Evolutionary conservation across 202 grass and related monocot genomes (phyloP), one percentile per base, ranked within the genome.

Genomic region (Bolboschoenoplectus hybrid): DNA sequence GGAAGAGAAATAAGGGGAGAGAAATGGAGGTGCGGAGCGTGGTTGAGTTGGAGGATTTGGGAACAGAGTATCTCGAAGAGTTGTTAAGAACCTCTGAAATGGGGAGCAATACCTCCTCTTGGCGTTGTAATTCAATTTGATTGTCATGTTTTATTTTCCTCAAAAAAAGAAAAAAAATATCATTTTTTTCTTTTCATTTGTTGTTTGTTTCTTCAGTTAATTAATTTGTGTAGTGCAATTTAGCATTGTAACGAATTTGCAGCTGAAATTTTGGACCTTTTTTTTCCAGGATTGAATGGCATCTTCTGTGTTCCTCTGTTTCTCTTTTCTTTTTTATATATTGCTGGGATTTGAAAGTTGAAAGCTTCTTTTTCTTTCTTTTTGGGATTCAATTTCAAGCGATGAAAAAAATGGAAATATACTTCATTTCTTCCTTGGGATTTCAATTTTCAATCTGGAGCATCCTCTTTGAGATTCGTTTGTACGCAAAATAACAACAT

Each of bases 31-130:
- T 79, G 84, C 52, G 57, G 53, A 64, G 53, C n/a, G 78, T 79
- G 3, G 47, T 95, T 6, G 93, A 95, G 61, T 90, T 95, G 58
- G 89, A 93, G 88, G 92, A n/a, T 88, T 88, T 95, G 0, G 93
- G 92, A 49, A 74, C 92, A 72, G 92, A 86, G 69, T 38, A 93
- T 34, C n/a, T 93, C 10, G 93, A 95, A 12, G 93, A 93, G 7
- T n/a, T 95, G 57, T 35, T 87, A 57, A 67, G n/a, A 13, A 80
- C 55, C 51, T 40, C 52, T 16, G 85, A 86, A 44, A 40, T 50
- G 34, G 84, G 46, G 56, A 50, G 46, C 71, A 50, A 17, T 50
- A 77, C 5, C 38, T 50, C 60, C 72, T 9, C 13, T 80, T 86
- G 74, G 55, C 56, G 60, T 9, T 60, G 41, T 86, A 52, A 77